These are phyloP conservation scores for Trypanosoma brucei DNA, from an alignment of 208 protist genomes.

Conservation along the genomic window DNA sequence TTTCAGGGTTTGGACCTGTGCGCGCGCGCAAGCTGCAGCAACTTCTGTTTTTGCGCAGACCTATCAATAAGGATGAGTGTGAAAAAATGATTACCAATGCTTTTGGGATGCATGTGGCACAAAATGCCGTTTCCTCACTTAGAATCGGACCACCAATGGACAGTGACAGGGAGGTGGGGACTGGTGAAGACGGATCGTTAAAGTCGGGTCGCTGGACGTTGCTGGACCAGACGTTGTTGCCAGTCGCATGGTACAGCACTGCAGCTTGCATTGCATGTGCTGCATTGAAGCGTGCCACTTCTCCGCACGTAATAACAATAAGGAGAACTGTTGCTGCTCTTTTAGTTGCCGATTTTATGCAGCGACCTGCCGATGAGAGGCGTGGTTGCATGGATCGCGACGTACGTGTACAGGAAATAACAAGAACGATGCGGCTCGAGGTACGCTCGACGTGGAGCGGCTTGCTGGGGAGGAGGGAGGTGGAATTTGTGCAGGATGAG, in stretches of 20 bases:
- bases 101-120: constrained; percentile 43
- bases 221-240: constrained; percentile 76
- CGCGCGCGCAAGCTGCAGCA: constrained; percentile 46
- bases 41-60: constrained; percentile 18
- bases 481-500: constrained; percentile 61
- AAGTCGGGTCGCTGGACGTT: constrained; percentile 32
- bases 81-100: constrained; percentile 28
- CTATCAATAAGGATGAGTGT: constrained; percentile 33
- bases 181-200: not conserved
- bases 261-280: constrained; percentile 31
- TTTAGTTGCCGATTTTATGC: constrained; percentile 12
- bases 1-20: constrained; percentile 61
- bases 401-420: constrained; percentile 16
- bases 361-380: constrained; percentile 8
- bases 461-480: constrained; percentile 45
- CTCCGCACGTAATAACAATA: not conserved
- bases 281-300: constrained; percentile 16
- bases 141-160: constrained; percentile 28
- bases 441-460: constrained; percentile 13
- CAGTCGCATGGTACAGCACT: constrained; percentile 17
- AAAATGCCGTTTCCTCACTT: constrained; percentile 46
- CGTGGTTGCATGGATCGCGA: constrained; percentile 16
- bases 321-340: constrained; percentile 3
- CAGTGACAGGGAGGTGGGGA: not conserved
- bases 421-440: constrained; percentile 6